Conservation (phyloP, 129 eudicot species). For the Cynara cardunculus region DNA sequence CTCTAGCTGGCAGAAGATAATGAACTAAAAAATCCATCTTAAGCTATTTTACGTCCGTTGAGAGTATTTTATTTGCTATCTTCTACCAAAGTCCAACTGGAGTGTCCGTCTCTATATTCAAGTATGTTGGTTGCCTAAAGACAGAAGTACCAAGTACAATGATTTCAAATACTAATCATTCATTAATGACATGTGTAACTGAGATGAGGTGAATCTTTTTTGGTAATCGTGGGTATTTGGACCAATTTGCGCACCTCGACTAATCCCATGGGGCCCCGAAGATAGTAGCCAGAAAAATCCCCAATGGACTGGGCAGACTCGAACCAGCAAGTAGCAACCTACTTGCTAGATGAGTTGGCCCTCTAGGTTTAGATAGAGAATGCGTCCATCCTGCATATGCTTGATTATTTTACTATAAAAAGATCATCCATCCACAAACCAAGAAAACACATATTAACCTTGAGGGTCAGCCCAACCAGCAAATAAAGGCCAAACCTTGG, state of each 20-base stretch:
- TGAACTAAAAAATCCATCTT: not conserved
- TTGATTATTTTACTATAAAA: not conserved
- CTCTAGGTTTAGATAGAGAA: not conserved
- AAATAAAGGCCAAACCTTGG: not conserved
- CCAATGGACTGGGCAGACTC: too few relatives aligned
- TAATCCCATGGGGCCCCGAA: too few relatives aligned
- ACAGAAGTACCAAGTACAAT: not conserved
- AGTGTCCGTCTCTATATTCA: not conserved
- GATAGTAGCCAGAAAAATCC: too few relatives aligned
- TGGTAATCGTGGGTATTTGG: too few relatives aligned
- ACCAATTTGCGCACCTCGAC: too few relatives aligned
- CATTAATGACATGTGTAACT: not conserved
- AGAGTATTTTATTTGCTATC: not conserved
- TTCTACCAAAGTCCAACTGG: not conserved
- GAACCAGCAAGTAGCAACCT: too few relatives aligned
- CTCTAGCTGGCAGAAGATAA: not conserved
- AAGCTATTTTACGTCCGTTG: not conserved
- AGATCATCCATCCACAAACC: constrained; percentile 8
- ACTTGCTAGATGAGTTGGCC: too few relatives aligned
- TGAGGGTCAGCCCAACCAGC: not conserved
- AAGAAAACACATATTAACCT: not conserved
- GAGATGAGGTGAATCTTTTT: not conserved
- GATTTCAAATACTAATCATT: not conserved
- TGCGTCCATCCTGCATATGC: constrained; percentile 1
- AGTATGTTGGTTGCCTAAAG: not conserved